These are phyloP conservation scores for Amphirosellinia nigrospora DNA, from an alignment of 495 filamentous ascomycete species.

Conservation along the genomic window DNA sequence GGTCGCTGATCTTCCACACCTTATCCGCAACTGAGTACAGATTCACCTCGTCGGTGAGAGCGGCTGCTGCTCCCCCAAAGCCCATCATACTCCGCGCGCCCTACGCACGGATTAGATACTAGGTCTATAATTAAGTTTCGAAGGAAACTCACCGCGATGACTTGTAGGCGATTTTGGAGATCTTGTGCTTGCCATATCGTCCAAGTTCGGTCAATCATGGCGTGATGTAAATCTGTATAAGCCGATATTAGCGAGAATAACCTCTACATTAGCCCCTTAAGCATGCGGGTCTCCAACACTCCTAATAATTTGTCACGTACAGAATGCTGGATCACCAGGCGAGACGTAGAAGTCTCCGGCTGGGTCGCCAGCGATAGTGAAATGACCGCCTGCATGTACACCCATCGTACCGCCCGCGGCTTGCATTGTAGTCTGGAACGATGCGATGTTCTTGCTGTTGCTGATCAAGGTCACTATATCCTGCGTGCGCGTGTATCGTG, in stretches of 20 bases:
- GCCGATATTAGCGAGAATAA: background rate
- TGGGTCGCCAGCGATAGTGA: slow-evolving; percentile 49
- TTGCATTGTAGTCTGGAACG: slow-evolving; percentile 54
- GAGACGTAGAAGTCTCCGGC: slow-evolving; percentile 58
- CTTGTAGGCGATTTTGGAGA: slow-evolving; percentile 39
- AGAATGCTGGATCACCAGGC: slow-evolving; percentile 74
- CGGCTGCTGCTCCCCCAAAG: slow-evolving; percentile 30
- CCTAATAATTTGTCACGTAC: slow-evolving; percentile 12
- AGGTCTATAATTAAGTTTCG: background rate
- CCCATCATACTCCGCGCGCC: slow-evolving; percentile 41
- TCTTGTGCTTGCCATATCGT: slow-evolving; percentile 68
- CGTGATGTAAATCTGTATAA: slow-evolving; percentile 59
- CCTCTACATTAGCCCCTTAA: too few relatives aligned
- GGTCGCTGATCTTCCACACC: slow-evolving; percentile 38
- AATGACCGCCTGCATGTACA: slow-evolving; percentile 51
- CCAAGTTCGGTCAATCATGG: slow-evolving; percentile 70
- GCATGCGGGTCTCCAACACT: background rate
- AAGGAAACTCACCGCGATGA: slow-evolving; percentile 31
- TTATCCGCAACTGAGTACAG: slow-evolving; percentile 34
- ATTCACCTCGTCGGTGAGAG: slow-evolving; percentile 40
- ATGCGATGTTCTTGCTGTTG: slow-evolving; percentile 48
- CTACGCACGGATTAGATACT: slow-evolving; percentile 1
- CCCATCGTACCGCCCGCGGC: slow-evolving; percentile 41
- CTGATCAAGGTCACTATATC: slow-evolving; percentile 57
- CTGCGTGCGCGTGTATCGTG: slow-evolving; percentile 54